phyloP scores from a whole-genome alignment of 106 monocot genomes.

The Dendrobium chrysotoxum region DNA sequence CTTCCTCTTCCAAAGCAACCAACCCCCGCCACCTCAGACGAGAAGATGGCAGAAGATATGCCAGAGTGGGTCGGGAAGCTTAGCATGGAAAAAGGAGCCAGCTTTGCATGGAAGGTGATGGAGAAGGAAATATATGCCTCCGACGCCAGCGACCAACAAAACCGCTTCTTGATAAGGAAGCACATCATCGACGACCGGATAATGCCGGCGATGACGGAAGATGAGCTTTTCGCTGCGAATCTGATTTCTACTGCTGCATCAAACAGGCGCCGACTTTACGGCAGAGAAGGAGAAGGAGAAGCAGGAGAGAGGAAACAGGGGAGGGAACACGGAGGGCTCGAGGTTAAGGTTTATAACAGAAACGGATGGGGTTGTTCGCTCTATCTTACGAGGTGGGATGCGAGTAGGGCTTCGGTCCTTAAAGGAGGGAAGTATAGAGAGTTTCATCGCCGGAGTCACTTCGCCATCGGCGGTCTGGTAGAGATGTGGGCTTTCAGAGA shows the following conservation, averaged over 20 bases:
- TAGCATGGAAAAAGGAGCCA: not conserved
- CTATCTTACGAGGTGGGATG: not conserved
- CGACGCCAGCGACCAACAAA: not conserved
- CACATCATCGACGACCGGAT: not conserved
- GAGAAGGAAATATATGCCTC: not conserved
- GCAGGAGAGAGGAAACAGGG: not conserved
- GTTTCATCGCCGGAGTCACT: not conserved
- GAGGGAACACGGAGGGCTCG: not conserved
- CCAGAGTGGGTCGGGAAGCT: not conserved
- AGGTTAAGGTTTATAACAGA: not conserved
- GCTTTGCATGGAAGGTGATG: not conserved
- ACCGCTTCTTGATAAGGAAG: not conserved
- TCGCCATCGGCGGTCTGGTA: not conserved
- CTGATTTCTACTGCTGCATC: not conserved
- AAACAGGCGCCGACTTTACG: not conserved
- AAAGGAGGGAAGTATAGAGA: not conserved
- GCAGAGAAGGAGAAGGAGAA: not conserved
- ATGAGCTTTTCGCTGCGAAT: not conserved
- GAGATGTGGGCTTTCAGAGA: slow-evolving; percentile 3
- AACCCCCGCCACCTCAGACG: no score
- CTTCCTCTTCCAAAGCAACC: no score
- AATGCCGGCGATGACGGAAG: not conserved
- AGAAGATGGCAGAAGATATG: not conserved
- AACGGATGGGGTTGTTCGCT: not conserved
- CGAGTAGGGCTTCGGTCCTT: not conserved